Evolutionary conservation across 2,329 filamentous ascomycete species (phyloP).

Genomic region (Aspergillus awamori): DNA sequence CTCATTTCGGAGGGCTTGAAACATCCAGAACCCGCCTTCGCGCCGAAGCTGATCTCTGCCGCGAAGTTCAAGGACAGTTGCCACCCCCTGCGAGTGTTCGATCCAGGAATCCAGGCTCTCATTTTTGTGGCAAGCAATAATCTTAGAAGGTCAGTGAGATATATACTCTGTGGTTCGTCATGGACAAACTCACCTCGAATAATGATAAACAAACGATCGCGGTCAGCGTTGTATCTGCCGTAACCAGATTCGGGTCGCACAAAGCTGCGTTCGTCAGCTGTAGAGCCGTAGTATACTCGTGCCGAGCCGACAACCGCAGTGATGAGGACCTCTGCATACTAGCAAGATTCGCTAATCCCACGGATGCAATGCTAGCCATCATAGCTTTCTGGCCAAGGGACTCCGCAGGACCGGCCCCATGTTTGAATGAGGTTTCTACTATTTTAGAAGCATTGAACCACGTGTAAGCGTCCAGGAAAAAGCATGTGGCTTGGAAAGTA

Average conservation of each 20-base stretch:
- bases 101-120: constrained; percentile 1
- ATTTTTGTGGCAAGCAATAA: neutral
- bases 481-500: constrained; percentile 4
- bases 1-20: constrained; percentile 5
- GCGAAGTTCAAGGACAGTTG: constrained; percentile 5
- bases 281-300: constrained; percentile 2
- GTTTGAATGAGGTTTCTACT: neutral
- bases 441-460: constrained; percentile 1
- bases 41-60: constrained; percentile 3
- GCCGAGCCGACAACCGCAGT: neutral
- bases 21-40: constrained; percentile 1
- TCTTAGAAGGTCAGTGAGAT: neutral
- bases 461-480: neutral
- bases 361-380: constrained; percentile 7
- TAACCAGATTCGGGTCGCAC: neutral
- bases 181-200: neutral
- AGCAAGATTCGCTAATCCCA: constrained; percentile 4
- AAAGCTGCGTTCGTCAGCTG: constrained; percentile 5
- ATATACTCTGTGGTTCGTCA: no score
- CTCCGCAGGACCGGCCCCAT: neutral
- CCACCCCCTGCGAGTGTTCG: constrained; percentile 4
- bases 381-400: constrained; percentile 1
- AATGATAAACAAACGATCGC: constrained; percentile 4
- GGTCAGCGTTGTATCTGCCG: constrained; percentile 6
- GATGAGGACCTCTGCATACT: neutral